A percentile compares a stretch with the other conserved stretches of the same genome.
phyloP scores from a whole-genome alignment of 139 green algal genomes.

The Volvox reticuliferus region DNA sequence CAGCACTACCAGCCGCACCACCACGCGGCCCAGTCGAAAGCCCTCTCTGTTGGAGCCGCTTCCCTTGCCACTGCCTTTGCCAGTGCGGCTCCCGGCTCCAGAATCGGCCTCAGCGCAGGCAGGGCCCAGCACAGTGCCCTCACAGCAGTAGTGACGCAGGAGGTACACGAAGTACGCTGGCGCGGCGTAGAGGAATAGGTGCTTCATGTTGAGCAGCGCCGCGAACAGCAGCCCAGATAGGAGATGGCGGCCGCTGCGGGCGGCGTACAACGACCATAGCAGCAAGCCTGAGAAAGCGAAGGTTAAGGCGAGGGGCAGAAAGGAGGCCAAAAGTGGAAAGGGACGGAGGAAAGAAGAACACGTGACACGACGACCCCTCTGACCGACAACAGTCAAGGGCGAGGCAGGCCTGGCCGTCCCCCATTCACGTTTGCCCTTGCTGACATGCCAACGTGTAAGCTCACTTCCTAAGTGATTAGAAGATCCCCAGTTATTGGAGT shows the following conservation, averaged over 20 bases:
- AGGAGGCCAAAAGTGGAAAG: not conserved
- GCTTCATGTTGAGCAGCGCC: conserved; percentile 93
- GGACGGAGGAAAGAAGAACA: not conserved
- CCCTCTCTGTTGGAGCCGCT: not conserved
- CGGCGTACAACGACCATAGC: conserved; percentile 72
- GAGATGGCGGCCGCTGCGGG: conserved; percentile 51
- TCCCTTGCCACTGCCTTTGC: no score
- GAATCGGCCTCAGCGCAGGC: not conserved
- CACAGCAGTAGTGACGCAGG: conserved; percentile 74
- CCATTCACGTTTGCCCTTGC: no score
- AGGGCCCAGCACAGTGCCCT: not conserved
- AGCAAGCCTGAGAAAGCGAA: conserved; percentile 74
- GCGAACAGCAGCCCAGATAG: conserved; percentile 79
- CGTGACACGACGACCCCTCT: no score
- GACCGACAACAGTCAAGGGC: no score
- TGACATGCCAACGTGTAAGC: no score
- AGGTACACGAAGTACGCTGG: conserved; percentile 89
- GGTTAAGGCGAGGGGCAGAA: not conserved
- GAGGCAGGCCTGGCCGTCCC: no score
- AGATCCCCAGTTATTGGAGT: no score
- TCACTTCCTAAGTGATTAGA: no score
- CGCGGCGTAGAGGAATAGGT: conserved; percentile 91
- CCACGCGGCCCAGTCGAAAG: not conserved
- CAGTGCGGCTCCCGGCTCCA: no score
- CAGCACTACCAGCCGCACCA: conserved; percentile 61